Base-by-base conservation (phyloP, 2,329 filamentous ascomycete genomes). In the Chalaropsis thielavioides region DNA sequence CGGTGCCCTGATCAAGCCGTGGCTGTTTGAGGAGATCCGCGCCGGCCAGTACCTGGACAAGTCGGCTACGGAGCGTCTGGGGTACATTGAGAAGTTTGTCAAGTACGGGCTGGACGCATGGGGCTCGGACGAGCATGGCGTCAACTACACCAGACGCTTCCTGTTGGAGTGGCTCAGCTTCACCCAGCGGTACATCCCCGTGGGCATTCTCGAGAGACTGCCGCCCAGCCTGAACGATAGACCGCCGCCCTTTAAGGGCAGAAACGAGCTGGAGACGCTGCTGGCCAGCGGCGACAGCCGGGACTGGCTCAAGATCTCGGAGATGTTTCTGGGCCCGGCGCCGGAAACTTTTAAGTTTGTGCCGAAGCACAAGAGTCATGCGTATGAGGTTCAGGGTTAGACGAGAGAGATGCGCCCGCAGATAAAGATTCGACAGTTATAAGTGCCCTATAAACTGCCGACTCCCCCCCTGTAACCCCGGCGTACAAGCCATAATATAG, bases 261-360 rank as follows among this genome's bases (percentile, higher is more conserved):
- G 94, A 66, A 87, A 94, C 75, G 94, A 99, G 64, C 75, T 99
- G 72, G 94, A 99, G 81, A 95, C 90, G n/a, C 77, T 99, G 69
- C 81, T 99, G 76, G 87, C 86, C 15, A 96, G 91, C 75, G 83
- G 84, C 68, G 91, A 97, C 75, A 96, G 95, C 77, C 88, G 87
- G 77, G 94, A 99, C 75, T 99, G 94, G 94, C 91, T 99, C 74
- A 97, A 96, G 79, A 95, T 99, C 71, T 96, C 92, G 74, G 94
- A 99, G 74, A 97, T 99, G 91, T 99, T 95, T 79, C 81, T 99
- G 19, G 94, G 94, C 7, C 90, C 90, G 58, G 89, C 90, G 6
- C 90, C 95, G 70, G 85, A 89, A 46, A 87, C 89, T 71, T 99
- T 97, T 81, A 86, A 88, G 69, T 99, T 97, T 76, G 85, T 92